A percentile compares a stretch with the other conserved stretches of the same genome.
Conservation (phyloP, 441 rosid genomes). For the Populus hybrid region DNA sequence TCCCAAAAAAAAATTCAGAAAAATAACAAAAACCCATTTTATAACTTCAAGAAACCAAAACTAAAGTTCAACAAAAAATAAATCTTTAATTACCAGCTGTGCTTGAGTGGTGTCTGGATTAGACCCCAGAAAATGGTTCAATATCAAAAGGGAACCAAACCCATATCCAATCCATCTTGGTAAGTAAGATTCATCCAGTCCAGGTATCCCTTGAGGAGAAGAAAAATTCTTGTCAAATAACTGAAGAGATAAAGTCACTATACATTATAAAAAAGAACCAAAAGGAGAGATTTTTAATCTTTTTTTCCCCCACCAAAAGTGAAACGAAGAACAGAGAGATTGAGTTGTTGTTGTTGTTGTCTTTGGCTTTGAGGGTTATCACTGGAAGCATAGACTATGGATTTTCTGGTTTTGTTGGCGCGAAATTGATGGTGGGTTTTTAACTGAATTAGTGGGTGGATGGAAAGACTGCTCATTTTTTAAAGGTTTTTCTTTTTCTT, state of each 20-base stretch:
- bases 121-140: slow-evolving; percentile 69
- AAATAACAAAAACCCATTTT: background rate
- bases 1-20: background rate
- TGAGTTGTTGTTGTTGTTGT: slow-evolving; percentile 62
- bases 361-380: slow-evolving; percentile 29
- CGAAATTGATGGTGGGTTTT: slow-evolving; percentile 23
- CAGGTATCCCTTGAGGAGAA: slow-evolving; percentile 58
- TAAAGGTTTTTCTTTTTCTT: background rate
- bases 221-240: background rate
- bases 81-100: slow-evolving; percentile 43
- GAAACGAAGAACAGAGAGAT: slow-evolving; percentile 89
- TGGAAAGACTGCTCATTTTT: slow-evolving; percentile 21
- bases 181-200: slow-evolving; percentile 80
- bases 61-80: background rate
- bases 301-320: slow-evolving; percentile 46
- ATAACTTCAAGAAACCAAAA: background rate
- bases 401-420: slow-evolving; percentile 24
- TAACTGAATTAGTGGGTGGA: slow-evolving; percentile 28
- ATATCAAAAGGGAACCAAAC: slow-evolving; percentile 73
- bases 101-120: slow-evolving; percentile 41
- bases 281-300: background rate
- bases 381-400: slow-evolving; percentile 25
- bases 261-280: background rate
- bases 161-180: slow-evolving; percentile 95
- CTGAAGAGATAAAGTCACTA: background rate